phyloP scores from a whole-genome alignment of 2,329 filamentous ascomycete genomes.

The Leptosphaerulina australis region DNA sequence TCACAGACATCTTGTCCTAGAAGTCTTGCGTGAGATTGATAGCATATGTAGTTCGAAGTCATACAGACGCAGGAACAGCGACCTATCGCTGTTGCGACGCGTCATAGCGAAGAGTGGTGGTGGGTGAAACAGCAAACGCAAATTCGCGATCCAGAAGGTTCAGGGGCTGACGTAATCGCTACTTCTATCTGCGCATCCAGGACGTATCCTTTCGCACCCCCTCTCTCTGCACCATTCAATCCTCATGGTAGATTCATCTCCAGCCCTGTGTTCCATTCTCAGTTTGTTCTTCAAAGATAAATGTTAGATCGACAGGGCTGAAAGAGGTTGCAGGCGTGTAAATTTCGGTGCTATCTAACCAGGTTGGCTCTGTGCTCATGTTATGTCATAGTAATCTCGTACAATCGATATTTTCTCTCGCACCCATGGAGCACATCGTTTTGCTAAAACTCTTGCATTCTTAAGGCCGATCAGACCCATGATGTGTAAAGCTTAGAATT shows the following conservation, averaged over 20 bases:
- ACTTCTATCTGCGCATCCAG: background rate
- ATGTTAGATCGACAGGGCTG: too few relatives aligned
- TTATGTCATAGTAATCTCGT: slow-evolving; percentile 10
- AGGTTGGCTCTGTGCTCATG: slow-evolving; percentile 3
- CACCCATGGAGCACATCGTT: slow-evolving; percentile 12
- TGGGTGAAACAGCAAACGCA: background rate
- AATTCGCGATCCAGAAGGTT: background rate
- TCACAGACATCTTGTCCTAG: slow-evolving; percentile 30
- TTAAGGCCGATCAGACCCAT: background rate
- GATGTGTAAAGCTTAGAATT: slow-evolving; percentile 17
- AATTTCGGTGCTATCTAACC: background rate
- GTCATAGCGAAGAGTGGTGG: slow-evolving; percentile 15
- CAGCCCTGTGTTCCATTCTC: too few relatives aligned
- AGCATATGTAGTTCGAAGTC: background rate
- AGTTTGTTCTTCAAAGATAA: too few relatives aligned
- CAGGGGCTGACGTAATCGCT: slow-evolving; percentile 12
- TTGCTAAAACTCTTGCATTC: background rate
- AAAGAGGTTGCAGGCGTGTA: background rate
- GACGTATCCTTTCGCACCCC: background rate
- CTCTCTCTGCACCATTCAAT: background rate
- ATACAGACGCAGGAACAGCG: slow-evolving; percentile 1
- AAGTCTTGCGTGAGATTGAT: background rate
- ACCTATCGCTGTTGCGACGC: slow-evolving; percentile 14
- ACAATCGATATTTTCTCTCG: background rate
- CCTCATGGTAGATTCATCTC: too few relatives aligned